phyloP scores from a whole-genome alignment of 2,329 filamentous ascomycete species.

The Talaromyces sp. region DNA sequence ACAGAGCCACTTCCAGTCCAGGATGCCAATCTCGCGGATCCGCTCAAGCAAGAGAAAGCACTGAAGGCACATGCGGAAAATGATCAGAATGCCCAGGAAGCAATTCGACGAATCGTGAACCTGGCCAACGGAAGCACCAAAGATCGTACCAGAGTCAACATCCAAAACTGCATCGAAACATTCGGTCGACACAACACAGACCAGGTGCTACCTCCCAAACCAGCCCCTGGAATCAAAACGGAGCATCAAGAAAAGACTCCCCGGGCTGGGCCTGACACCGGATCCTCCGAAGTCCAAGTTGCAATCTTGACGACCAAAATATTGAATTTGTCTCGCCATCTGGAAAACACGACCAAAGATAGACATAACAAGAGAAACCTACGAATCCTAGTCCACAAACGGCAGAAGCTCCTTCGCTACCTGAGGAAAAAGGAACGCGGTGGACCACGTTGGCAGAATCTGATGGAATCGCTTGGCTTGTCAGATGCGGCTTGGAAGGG shows the following conservation, averaged over 20 bases:
- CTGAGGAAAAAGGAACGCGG: constrained; percentile 85
- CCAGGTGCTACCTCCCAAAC: constrained; percentile 57
- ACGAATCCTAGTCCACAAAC: constrained; percentile 74
- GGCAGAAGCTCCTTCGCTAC: constrained; percentile 85
- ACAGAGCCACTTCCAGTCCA: constrained; percentile 35
- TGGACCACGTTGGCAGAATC: constrained; percentile 80
- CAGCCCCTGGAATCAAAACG: constrained; percentile 36
- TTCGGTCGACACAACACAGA: constrained; percentile 94
- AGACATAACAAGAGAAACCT: constrained; percentile 93
- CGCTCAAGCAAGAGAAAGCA: constrained; percentile 34
- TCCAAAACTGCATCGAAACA: constrained; percentile 73
- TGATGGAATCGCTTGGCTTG: constrained; percentile 78
- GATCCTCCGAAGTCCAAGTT: constrained; percentile 95
- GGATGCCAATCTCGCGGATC: constrained; percentile 28
- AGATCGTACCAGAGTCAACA: constrained; percentile 75
- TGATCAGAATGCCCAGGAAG: constrained; percentile 66
- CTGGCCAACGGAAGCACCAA: constrained; percentile 72
- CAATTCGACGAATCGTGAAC: constrained; percentile 71
- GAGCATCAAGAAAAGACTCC: constrained; percentile 46
- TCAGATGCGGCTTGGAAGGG: constrained; percentile 84
- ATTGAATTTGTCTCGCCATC: constrained; percentile 65
- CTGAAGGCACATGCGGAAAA: constrained; percentile 45
- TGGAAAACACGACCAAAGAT: constrained; percentile 71
- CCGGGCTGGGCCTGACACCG: constrained; percentile 85
- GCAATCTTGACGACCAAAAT: constrained; percentile 95